Evolutionary conservation across 257 asterid species (phyloP).

Genomic region (Lavandula angustifolia): DNA sequence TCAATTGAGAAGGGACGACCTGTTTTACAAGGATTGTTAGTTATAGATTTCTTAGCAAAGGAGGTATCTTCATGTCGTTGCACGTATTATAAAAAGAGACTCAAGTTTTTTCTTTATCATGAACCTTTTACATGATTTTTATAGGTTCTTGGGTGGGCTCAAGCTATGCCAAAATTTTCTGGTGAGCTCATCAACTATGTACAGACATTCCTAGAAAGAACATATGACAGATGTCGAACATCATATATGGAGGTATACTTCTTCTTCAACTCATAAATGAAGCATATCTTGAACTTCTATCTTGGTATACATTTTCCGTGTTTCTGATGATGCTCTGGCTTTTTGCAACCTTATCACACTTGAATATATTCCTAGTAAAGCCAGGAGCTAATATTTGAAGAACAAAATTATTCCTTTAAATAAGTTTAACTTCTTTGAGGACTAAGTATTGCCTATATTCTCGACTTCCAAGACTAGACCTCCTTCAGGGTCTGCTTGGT

Average conservation of each 20-base stretch:
- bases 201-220: slow-evolving; percentile 92
- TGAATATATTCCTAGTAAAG: slow-evolving; percentile 15
- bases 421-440: slow-evolving; percentile 14
- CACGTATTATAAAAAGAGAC: slow-evolving; percentile 18
- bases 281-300: slow-evolving; percentile 23
- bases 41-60: slow-evolving; percentile 88
- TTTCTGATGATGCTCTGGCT: slow-evolving; percentile 24
- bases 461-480: slow-evolving; percentile 15
- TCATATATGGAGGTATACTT: slow-evolving; percentile 85
- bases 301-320: slow-evolving; percentile 13
- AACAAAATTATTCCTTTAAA: slow-evolving; percentile 20
- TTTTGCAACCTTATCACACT: slow-evolving; percentile 23
- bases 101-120: slow-evolving; percentile 15
- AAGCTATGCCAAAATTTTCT: slow-evolving; percentile 98
- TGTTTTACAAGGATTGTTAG: slow-evolving; percentile 92
- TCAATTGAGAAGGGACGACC: slow-evolving; percentile 93
- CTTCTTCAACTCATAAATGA: background rate
- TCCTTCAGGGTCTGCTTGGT: slow-evolving; percentile 20
- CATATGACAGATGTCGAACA: slow-evolving; percentile 98
- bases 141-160: slow-evolving; percentile 99
- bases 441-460: slow-evolving; percentile 1
- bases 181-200: slow-evolving; percentile 81
- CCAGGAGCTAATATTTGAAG: slow-evolving; percentile 18
- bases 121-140: slow-evolving; percentile 25
- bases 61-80: slow-evolving; percentile 58